Percentiles rank a stretch among this genome's conserved stretches.
phyloP scores from a whole-genome alignment of 2,329 filamentous ascomycete species.

The Atkinsonella hypoxylon region DNA sequence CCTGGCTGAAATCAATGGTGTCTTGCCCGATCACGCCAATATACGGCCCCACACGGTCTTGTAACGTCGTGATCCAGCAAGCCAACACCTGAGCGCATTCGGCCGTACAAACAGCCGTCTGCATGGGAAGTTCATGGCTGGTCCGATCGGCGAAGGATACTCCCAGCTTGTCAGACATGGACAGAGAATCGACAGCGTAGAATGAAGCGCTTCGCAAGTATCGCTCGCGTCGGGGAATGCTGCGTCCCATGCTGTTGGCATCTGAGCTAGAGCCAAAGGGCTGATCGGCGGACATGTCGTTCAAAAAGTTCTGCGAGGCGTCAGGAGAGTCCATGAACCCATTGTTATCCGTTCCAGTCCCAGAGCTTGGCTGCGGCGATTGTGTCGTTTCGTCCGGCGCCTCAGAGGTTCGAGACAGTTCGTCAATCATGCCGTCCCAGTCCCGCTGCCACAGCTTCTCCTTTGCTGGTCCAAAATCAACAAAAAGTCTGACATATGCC shows the following conservation, averaged over 20 bases:
- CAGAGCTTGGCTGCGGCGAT: conserved; percentile 39
- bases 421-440: conserved; percentile 83
- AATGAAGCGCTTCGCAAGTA: conserved; percentile 90
- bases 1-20: conserved; percentile 63
- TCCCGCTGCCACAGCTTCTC: conserved; percentile 91
- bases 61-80: conserved; percentile 87
- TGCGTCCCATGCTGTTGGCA: conserved; percentile 21
- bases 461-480: conserved; percentile 84
- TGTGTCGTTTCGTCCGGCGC: conserved; percentile 55
- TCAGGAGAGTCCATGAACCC: conserved; percentile 38
- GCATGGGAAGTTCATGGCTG: conserved; percentile 75
- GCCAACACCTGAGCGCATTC: conserved; percentile 90
- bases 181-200: conserved; percentile 83
- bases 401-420: conserved; percentile 67
- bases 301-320: conserved; percentile 35
- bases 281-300: conserved; percentile 27
- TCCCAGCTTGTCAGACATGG: conserved; percentile 76
- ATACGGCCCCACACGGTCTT: conserved; percentile 86
- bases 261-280: neutral
- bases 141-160: conserved; percentile 76
- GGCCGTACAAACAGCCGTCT: conserved; percentile 84
- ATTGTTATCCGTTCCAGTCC: conserved; percentile 33
- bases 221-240: conserved; percentile 64
- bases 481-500: conserved; percentile 83
- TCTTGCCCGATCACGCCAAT: conserved; percentile 79